Evolutionary conservation across 139 green algal genomes (phyloP), one percentile per base, ranked within the genome.

Genomic region (Medakamo hakoo): DNA sequence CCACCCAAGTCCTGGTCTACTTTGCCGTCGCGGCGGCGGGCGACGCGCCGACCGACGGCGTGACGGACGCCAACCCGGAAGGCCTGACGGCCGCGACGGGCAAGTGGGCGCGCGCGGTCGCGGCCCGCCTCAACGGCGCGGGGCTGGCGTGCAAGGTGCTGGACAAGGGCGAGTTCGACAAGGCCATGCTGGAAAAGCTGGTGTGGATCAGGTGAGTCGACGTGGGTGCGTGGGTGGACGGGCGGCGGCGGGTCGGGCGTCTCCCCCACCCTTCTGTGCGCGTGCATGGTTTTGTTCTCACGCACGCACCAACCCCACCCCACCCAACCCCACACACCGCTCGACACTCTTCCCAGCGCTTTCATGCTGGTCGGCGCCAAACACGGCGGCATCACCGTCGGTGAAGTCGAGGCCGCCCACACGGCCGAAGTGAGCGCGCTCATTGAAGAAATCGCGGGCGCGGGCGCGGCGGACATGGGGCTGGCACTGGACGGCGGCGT

Each of bases 181-280:
- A 75, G 48, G 73, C 77, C 5, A 98, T 98, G 91, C 81, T 97
- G 55, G 93, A 99, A 71, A 99, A 99, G 83, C 81, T 99, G n/a
- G 85, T 98, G 20, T 99, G 93, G 92, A 98, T 98, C 65, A 84
- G 82, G 82, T 86, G 55, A 26, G 67, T n/a, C n/a, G 40, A 14
- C 52, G 20, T 56, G 57, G 22, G 23, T 27, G 14, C 16, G 23
- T 59, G 16, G 55, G 23, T 27, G 22, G 23, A 59, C 14, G 55
- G 22, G 48, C 48, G 48, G 19, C 19, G 16, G 48, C 16, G 48
- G 19, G 19, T n/a, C 48, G 48, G 48, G 27, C 16, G 14, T 22
- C 55, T n/a, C n/a, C n/a, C n/a, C n/a, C 60, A 29, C 16, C 62
- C 25, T 26, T 49, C 62, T 48, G 3, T 66, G 48, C 22, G 4